Conservation (phyloP, 208 protist genomes). For the Phytomonas serpens region DNA sequence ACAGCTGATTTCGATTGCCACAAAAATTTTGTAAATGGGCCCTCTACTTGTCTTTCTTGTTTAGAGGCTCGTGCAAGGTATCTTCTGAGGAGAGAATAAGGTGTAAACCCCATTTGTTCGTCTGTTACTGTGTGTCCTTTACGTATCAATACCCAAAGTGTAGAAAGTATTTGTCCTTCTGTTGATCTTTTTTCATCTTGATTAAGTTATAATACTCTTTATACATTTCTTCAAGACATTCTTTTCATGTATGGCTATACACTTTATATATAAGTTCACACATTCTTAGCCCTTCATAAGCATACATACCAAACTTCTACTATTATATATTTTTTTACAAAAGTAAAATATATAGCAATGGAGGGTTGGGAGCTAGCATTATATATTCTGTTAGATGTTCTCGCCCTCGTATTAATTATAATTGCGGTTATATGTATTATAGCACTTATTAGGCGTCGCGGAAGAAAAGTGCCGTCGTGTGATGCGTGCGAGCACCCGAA, state of each 20-base stretch:
- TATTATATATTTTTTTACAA: neutral
- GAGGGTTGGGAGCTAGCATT: constrained; percentile 41
- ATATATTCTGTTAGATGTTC: constrained; percentile 44
- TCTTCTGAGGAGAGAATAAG: neutral
- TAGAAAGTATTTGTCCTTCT: neutral
- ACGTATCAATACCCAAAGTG: neutral
- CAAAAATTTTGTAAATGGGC: neutral
- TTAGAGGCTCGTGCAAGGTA: neutral
- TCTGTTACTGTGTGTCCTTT: constrained; percentile 5
- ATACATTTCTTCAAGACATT: neutral
- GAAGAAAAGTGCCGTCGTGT: neutral
- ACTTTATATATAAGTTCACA: neutral
- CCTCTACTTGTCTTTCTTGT: neutral
- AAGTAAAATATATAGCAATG: constrained; percentile 19
- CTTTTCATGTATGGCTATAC: neutral
- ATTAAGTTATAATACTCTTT: constrained; percentile 7
- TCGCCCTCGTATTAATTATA: constrained; percentile 29
- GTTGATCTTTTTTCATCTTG: neutral
- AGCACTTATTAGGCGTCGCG: neutral
- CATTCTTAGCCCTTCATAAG: neutral
- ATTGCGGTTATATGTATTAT: constrained; percentile 14
- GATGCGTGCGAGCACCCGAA: neutral
- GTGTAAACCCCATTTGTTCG: neutral
- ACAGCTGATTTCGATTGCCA: neutral
- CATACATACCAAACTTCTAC: constrained; percentile 9